Base-by-base conservation (phyloP, 768 basidiomycete genomes). In the Auricularia sp. region DNA sequence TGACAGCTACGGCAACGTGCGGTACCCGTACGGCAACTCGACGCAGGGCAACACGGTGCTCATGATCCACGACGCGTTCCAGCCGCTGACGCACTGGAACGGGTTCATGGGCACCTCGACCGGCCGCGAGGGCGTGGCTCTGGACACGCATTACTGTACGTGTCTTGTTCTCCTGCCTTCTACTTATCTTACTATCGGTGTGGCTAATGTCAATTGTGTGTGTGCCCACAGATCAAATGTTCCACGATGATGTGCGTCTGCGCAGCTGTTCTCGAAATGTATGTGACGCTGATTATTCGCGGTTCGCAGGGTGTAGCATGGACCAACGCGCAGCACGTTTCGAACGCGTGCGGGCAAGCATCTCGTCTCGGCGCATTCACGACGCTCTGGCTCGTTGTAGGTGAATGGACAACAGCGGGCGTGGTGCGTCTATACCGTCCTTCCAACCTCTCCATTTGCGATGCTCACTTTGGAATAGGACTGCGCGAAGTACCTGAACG, bases 1-100 rank as follows among this genome's bases (percentile, higher is more conserved):
- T 33, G 64, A 69, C 11, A 42, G 64, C 59, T 70, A 71, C 62
- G 68, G 65, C 11, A 65, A 66, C 62, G 61, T 72, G 36, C 77
- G 77, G 66, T 80, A 76, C 68, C 79, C 81, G 0, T 77, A 72
- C 65, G 80, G 79, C 53, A 76, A 73, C 29, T 73, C 75, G n/a
- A 74, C 77, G 66, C 70, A 77, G 64, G 78, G 80, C 67, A 84
- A 90, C 71, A 83, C 82, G 3, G 73, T 91, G 12, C 81, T 85
- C 12, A 74, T 91, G 68, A 79, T 92, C 44, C 85, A 88, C 68
- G 91, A 92, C 67, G 90, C 90, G 2, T 93, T 92, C 78, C 88
- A 90, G 71, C 77, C 84, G 60, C 77, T 90, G 61, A 82, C 79
- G 66, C 87, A 81, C 70, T 92, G 90, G 90, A 71, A 74, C 44